Evolutionary conservation across 2,329 filamentous ascomycete genomes (phyloP), one percentile per base, ranked within the genome.

Genomic region (Aspergillus fumigatus): DNA sequence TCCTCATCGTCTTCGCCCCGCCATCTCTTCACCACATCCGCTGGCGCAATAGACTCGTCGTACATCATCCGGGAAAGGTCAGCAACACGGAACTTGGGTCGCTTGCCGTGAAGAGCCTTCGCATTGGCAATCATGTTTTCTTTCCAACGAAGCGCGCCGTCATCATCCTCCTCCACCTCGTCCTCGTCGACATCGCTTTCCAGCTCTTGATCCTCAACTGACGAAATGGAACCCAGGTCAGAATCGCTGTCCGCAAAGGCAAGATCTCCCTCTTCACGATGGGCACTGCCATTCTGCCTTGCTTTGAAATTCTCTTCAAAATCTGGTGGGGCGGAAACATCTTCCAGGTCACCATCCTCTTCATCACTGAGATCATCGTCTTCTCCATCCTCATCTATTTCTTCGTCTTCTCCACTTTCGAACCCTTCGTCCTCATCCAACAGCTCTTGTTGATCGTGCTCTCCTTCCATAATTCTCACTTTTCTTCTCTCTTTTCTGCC

Each of bases 191-290:
- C 74, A 21, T 78, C 78, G 54, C 79, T 80, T 49, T 82, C 81
- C 2, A 81, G 62, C 29, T 82, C 79, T 56, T 81, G 80, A 21
- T 84, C 82, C 7, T 84, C 82, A 8, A 77, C 81, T 1, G 80
- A 81, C 8, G 90, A 96, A 61, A 97, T 75, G 3, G 93, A 96
- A 6, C 94, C 94, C 4, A 99, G 81, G 70, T 99, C 95, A 0
- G 94, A 99, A 73, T 99, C 95, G 68, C 91, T 96, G 68, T 99
- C 94, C 14, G 94, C 94, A 77, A 97, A 99, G 1, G 87, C 90
- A 56, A 97, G 67, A 54, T 96, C 90, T 29, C 86, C 89, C 25
- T 85, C 84, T 10, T 79, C 79, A 23, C 70, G 80, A 40, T 82
- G 78, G 4, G 79, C 77, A 19, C 81, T 81, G n/a, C 80, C 82